A percentile compares a stretch with the other conserved stretches of the same genome.
Conservation (phyloP, 352 stramenopile species). For the Phytophthora multivora region DNA sequence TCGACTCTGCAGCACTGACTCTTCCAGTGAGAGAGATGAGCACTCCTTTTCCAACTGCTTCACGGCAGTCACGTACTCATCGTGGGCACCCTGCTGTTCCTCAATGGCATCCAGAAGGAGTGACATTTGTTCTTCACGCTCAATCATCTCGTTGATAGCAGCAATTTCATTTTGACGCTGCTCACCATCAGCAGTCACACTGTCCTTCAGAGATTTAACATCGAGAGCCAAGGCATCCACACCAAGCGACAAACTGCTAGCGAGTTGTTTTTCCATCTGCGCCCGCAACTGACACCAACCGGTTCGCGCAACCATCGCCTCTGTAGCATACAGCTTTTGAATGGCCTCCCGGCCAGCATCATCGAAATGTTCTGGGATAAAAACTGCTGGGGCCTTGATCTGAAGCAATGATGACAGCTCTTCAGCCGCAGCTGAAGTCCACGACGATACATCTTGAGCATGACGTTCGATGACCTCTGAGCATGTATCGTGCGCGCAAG, state of each 20-base stretch:
- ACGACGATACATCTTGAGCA: conserved; percentile 53
- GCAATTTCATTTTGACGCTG: conserved; percentile 58
- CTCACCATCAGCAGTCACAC: conserved; percentile 38
- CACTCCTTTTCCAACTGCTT: conserved; percentile 63
- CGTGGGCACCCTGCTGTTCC: conserved; percentile 68
- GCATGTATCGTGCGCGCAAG: conserved; percentile 45
- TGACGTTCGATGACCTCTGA: conserved; percentile 52
- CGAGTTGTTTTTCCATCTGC: conserved; percentile 61
- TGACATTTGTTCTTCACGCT: conserved; percentile 71
- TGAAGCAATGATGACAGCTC: conserved; percentile 54
- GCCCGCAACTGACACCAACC: conserved; percentile 65
- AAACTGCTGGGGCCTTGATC: conserved; percentile 49
- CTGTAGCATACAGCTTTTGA: conserved; percentile 48
- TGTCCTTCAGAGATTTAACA: conserved; percentile 44
- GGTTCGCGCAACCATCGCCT: conserved; percentile 56
- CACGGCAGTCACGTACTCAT: conserved; percentile 66
- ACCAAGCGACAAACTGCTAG: conserved; percentile 38
- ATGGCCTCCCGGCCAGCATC: conserved; percentile 43
- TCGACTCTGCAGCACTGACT: conserved; percentile 64
- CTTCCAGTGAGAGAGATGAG: conserved; percentile 66
- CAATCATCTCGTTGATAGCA: conserved; percentile 71
- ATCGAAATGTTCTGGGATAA: conserved; percentile 41
- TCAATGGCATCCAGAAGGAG: conserved; percentile 78
- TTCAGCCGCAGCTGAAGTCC: conserved; percentile 46
- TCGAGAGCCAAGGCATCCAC: conserved; percentile 50